Evolutionary conservation across 768 basidiomycete species (phyloP), one percentile per base, ranked within the genome.

Genomic region (Ephemerocybe angulata): DNA sequence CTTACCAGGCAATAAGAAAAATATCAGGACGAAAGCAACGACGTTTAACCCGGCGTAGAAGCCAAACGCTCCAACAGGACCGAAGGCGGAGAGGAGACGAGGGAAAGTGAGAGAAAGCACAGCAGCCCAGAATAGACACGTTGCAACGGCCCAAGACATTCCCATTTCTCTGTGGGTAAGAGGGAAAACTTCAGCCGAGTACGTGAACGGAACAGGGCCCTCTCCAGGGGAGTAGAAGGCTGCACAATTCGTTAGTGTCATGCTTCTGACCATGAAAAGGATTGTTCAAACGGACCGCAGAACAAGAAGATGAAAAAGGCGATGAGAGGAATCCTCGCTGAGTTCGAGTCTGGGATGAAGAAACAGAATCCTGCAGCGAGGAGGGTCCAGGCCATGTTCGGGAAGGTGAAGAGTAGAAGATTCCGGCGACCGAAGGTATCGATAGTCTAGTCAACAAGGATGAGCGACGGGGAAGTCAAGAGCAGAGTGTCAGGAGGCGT

Each of bases 111-210:
- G 56, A 1, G 77, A 76, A 19, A 84, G 67, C n/a, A 82, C 75
- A 13, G 81, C 72, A 11, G 82, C 79, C 76, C 77, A 80, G 67
- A 78, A 75, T 31, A 82, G 56, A 59, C 71, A 72, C 1, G 78
- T 81, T 0, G 80, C 73, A 8, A 82, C 79, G 25, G 81, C 81
- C 77, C 79, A 83, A 0, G 77, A 74, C 76, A 78, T 78, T 59
- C 76, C 76, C 73, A 88, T 77, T 62, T 90, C 88, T 62, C 90
- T 76, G 56, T 88, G 81, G 28, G 86, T 86, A 35, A 95, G 76
- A 5, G 92, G 93, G 80, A 90, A 96, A 12, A 88, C 92, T 69
- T 95, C 93, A 3, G 93, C 93, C 3, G 90, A 93, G 66, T 94
- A 95, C 0, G 89, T 86, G 68, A 87, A 94, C 0, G 93, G 93